Evolutionary conservation across 441 rosid species (phyloP), one percentile per base, ranked within the genome.

Genomic region (Caryocar brasiliense): DNA sequence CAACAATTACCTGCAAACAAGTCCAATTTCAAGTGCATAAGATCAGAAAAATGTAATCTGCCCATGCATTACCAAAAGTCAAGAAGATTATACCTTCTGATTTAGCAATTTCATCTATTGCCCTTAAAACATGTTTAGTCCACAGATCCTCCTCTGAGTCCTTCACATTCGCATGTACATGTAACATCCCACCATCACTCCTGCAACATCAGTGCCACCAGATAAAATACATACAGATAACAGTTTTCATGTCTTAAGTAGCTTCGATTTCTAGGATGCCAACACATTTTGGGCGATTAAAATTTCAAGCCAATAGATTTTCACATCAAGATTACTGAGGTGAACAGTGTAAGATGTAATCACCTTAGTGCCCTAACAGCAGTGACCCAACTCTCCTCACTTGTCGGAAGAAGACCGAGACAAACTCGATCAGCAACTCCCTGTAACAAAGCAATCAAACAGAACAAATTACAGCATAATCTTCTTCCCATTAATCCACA

Each of bases 381-480:
- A 47, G 95, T 83, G 28, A 61, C 69, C 98, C 96, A 92, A 75
- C 91, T 78, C 52, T 68, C 85, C 70, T 85, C 96, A 55, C 98
- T 87, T 36, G 86, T 68, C 7, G 96, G 98, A 59, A 92, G 70
- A 51, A 87, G 96, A 56, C 98, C 95, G 45, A 92, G 89, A 68
- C 83, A 71, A 65, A 92, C 95, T 72, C 95, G 79, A 68, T 85
- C 73, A 20, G 98, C 96, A 52, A 92, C 78, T 68, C 91, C 89
- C 96, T 85, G 66, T 29, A 63, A 32, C 29, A 56, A 36, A 40
- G 11, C 21, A 2, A 64, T 38, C 19, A 59, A 42, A 51, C 41
- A 44, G 60, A 60, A 28, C 17, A 25, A 12, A 28, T 60, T 47
- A 54, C 22, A 11, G 30, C 37, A 24, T 6, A 28, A 21, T 33